phyloP scores from a whole-genome alignment of 2,329 filamentous ascomycete genomes.

The Torrubiellomyces zombiae region DNA sequence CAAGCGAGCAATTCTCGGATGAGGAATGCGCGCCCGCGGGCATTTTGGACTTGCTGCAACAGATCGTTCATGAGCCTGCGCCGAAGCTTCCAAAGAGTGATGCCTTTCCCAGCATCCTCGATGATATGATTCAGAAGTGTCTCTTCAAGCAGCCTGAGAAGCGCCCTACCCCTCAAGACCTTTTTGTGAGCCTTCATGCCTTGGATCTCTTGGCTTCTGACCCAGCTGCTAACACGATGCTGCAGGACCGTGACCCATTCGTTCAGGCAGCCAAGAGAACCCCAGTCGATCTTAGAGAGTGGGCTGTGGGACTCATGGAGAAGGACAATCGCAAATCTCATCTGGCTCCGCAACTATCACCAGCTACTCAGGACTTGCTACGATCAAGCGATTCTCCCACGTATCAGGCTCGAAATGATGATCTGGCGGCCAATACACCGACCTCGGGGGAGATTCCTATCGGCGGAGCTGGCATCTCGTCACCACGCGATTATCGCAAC shows the following conservation, averaged over 20 bases:
- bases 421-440: constrained; percentile 38
- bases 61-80: constrained; percentile 92
- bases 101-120: constrained; percentile 84
- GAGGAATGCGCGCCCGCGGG: constrained; percentile 74
- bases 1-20: constrained; percentile 53
- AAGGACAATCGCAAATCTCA: constrained; percentile 92
- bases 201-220: too few species aligned
- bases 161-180: constrained; percentile 79
- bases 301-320: constrained; percentile 90
- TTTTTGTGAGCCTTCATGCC: constrained; percentile 46
- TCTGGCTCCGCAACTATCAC: constrained; percentile 63
- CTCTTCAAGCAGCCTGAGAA: constrained; percentile 77
- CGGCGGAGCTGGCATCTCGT: constrained; percentile 35
- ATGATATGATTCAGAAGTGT: constrained; percentile 96
- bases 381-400: constrained; percentile 46
- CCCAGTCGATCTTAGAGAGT: constrained; percentile 81
- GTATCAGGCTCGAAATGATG: constrained; percentile 20
- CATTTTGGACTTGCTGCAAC: constrained; percentile 87
- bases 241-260: constrained; percentile 78
- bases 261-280: constrained; percentile 93
- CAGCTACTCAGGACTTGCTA: constrained; percentile 60
- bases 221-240: neutral
- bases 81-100: constrained; percentile 92
- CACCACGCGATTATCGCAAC: constrained; percentile 34
- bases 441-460: constrained; percentile 60